These are phyloP conservation scores for Acorus calamus DNA, from an alignment of 106 monocot species.

Conservation along the genomic window DNA sequence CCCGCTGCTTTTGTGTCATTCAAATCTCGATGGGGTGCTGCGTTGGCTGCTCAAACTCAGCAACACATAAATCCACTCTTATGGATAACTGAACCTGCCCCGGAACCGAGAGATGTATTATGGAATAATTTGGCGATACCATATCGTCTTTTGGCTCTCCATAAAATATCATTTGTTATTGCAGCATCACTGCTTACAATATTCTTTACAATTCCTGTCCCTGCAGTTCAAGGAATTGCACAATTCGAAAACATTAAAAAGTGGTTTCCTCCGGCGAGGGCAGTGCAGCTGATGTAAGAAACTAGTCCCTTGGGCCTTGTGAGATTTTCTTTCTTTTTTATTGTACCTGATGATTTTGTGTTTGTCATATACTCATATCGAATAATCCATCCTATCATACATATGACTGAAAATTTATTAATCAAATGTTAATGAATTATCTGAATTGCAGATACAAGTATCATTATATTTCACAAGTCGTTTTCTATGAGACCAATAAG, in stretches of 20 bases:
- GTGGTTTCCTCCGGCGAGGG: slow-evolving; percentile 73
- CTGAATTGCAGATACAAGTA: too few species aligned
- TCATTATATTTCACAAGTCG: too few species aligned
- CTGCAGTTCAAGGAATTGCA: slow-evolving; percentile 72
- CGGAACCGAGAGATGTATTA: slow-evolving; percentile 52
- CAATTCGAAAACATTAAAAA: slow-evolving; percentile 61
- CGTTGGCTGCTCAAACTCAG: slow-evolving; percentile 46
- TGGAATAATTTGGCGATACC: slow-evolving; percentile 74
- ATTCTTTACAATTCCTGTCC: slow-evolving; percentile 65
- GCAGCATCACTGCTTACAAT: slow-evolving; percentile 45
- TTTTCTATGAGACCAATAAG: too few species aligned
- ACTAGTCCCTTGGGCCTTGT: neutral
- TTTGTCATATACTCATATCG: neutral
- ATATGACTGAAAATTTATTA: too few species aligned
- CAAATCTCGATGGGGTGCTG: slow-evolving; percentile 49
- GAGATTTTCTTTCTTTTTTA: neutral
- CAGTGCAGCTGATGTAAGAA: slow-evolving; percentile 58
- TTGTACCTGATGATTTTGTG: neutral
- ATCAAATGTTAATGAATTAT: too few species aligned
- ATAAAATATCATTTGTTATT: slow-evolving; percentile 37
- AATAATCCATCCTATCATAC: too few species aligned
- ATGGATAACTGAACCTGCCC: slow-evolving; percentile 60
- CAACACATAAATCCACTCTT: slow-evolving; percentile 58
- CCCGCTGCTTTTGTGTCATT: slow-evolving; percentile 66
- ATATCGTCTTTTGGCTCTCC: slow-evolving; percentile 22